These are phyloP conservation scores for Phialemonium atrogriseum DNA, from an alignment of 2,329 filamentous ascomycete genomes.

Conservation along the genomic window DNA sequence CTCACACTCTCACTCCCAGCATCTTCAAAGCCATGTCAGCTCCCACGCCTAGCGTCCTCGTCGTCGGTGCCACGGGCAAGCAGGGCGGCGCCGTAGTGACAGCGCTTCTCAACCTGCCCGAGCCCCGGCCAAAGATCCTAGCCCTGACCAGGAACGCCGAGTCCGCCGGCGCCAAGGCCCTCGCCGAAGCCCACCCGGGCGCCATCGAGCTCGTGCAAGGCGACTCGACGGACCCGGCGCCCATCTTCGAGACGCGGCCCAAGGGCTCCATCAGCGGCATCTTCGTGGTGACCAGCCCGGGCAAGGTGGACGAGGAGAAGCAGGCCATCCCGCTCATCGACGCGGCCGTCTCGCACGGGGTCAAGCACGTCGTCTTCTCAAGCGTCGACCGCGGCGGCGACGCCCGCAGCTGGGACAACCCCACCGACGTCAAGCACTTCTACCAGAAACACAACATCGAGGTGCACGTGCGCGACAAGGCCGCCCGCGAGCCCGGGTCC, in stretches of 20 bases:
- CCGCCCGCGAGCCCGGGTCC: constrained; percentile 9
- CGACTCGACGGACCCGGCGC: constrained; percentile 19
- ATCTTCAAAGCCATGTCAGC: constrained; percentile 9
- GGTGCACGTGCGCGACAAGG: constrained; percentile 39
- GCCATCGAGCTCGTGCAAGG: constrained; percentile 24
- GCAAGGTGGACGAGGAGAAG: constrained; percentile 21
- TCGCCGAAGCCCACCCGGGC: constrained; percentile 26
- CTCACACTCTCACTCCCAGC: neutral
- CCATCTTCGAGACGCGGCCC: constrained; percentile 24
- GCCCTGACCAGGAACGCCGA: constrained; percentile 16
- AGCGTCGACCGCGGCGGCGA: constrained; percentile 23
- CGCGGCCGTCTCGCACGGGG: constrained; percentile 20
- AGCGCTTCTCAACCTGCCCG: constrained; percentile 15
- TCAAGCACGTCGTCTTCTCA: constrained; percentile 20
- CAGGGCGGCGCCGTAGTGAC: constrained; percentile 21
- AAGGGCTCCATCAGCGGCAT: constrained; percentile 19
- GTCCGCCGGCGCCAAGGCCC: constrained; percentile 19
- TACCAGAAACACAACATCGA: constrained; percentile 49
- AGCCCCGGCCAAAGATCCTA: constrained; percentile 11
- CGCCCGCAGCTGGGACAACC: constrained; percentile 17
- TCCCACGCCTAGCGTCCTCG: constrained; percentile 20
- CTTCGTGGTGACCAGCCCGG: constrained; percentile 23
- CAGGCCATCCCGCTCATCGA: constrained; percentile 27
- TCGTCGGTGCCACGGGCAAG: constrained; percentile 28
- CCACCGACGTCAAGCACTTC: constrained; percentile 19